Base-by-base conservation (phyloP, 768 basidiomycete genomes). In the Pleurotus djamor region DNA sequence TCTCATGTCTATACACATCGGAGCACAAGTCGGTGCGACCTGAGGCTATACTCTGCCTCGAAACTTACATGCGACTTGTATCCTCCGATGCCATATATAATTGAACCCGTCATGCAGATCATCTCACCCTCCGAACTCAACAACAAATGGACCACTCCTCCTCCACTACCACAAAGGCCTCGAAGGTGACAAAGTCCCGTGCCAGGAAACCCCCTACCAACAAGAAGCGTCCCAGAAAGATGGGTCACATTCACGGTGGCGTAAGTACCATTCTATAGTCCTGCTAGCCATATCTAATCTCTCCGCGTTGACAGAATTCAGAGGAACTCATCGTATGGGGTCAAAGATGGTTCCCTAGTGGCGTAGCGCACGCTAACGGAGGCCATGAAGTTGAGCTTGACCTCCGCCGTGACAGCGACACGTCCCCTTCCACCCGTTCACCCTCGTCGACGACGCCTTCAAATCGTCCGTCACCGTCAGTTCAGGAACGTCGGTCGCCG, bases 1-100 rank as follows among this genome's bases (percentile, higher is more conserved):
- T 28, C 49, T 51, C 21, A 32, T 28, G 13, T 41, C 54, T 56
- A 38, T 28, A 41, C 41, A 56, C 54, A 56, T 56, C 54, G 54
- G 54, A 44, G 38, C 17, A 47, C 54, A 56, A 56, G 54, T 38
- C n/a, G 28, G 28, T 56, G 54, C 54, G 54, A 56, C 47, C 21
- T 56, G 54, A 56, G 54, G 54, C 52, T 54, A 54, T 54, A 35
- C 45, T 56, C 34, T 33, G 37, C 54, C 54, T 56, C 54, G 54
- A 56, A 14, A 17, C 16, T 9, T 44, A 37, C 54, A 56, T 41
- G 54, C 54, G 54, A 38, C 41, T 10, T n/a, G 9, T 8, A 9
- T 36, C 51, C 32, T 36, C 37, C 51, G 13, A 36, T 34, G 35
- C 32, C 37, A 36, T 52, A 52, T 52, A 52, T 21, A 35, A 14